Evolutionary conservation across 2,329 filamentous ascomycete species (phyloP), one percentile per base, ranked within the genome.

Genomic region (Botryosphaeria agaves): DNA sequence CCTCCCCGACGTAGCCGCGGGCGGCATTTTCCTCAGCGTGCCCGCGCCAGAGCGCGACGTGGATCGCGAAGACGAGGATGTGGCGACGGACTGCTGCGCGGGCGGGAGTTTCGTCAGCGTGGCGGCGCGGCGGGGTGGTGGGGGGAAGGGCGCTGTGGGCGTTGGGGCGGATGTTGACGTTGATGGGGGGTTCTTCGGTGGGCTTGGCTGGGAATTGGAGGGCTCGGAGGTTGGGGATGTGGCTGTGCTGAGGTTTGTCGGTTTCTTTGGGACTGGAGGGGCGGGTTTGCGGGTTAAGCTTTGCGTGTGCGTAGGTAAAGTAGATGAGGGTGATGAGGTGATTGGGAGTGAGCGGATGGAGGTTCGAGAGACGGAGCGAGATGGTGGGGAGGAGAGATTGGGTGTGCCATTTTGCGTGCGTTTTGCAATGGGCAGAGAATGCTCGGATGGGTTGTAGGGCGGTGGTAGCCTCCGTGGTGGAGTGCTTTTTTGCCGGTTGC

Each of bases 191-290:
- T 44, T 33, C 8, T 28, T 42, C 4, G 50, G 48, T 14, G 7
- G 5, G 28, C 28, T 15, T 12, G 16, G n/a, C 28, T 19, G 15
- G 15, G 8, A 5, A 14, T 11, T 20, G 3, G 16, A 18, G 28
- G 16, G 25, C 8, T 8, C 8, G 25, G 14, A 2, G 14, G 25
- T 27, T n/a, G 25, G 15, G 9, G 11, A 12, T 17, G 5, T 11
- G 16, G 17, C 15, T 14, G n/a, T 28, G 30, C 35, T 30, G 16
- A 36, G 18, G 11, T 24, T 20, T 12, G 14, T 28, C 15, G 34
- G 34, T 31, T 53, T 55, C 18, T 41, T 45, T 3, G 49, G 49
- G 15, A 48, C 43, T 5, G 41, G 37, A 5, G 51, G 51, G 4
- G 49, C 46, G 7, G 48, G 42, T 27, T 53, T 55, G 7, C 48